Evolutionary conservation across 352 stramenopile species (phyloP), one percentile per base, ranked within the genome.

Genomic region (Pythium chondricola): DNA sequence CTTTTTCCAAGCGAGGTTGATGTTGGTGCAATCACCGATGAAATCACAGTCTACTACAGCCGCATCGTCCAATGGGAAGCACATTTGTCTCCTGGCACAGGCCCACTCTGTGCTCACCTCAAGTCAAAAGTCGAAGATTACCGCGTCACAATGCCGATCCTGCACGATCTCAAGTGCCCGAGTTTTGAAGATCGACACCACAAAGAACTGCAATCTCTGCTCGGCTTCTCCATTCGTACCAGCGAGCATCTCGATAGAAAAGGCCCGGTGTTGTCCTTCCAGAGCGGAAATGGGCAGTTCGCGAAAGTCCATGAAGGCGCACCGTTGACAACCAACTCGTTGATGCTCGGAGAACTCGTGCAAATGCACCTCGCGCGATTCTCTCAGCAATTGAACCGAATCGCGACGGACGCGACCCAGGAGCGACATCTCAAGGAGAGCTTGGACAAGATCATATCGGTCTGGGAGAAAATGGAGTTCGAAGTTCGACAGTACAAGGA

Each of bases 401-500:
- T 96, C 26, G 72, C 90, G 18, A 95, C 76, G 14, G 84, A 92
- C 35, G 86, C 89, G 17, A 80, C 71, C 9, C 89, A 97, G 43
- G 90, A 97, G 53, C 61, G 63, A 9, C 49, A 88, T 10, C 52
- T 97, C 20, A 94, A 97, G 39, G 82, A 93, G 43, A 88, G 85
- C 64, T 82, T 97, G n/a, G 67, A 74, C 3, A 97, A 96, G 53
- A 86, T 97, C 18, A 67, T 79, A 4, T 44, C 39, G 0, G 50
- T 92, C 2, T 97, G 90, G 90, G 74, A 91, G 42, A 65, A 58
- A 13, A 76, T 85, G 24, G 75, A 95, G 41, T 92, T 97, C 25
- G 85, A 96, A 13, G 76, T 97, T 14, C 87, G 87, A 46, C 39
- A 56, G 2, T 95, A 97, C 70, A 97, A 97, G 44, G 88, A 97